A percentile compares a stretch with the other conserved stretches of the same genome.
Evolutionary conservation across 2,329 filamentous ascomycete genomes (phyloP).

Genomic region (Hortaea sp.): DNA sequence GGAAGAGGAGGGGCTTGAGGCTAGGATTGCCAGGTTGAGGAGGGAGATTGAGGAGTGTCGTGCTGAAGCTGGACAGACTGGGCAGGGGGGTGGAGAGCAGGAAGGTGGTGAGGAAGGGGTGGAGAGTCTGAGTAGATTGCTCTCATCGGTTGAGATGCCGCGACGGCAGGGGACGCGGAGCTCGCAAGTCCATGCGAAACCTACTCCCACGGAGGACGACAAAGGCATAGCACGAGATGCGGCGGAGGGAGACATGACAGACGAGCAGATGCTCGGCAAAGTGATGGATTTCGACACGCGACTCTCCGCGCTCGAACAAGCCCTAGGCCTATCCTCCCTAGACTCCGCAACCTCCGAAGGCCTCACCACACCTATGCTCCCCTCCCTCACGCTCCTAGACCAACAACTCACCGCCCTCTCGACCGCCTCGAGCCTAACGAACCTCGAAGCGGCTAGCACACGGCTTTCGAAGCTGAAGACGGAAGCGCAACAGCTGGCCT

Average conservation of each 20-base stretch:
- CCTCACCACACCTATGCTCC: conserved; percentile 60
- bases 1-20: conserved; percentile 65
- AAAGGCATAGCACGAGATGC: background rate
- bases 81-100: conserved; percentile 20
- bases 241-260: conserved; percentile 4
- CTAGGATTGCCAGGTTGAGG: conserved; percentile 70
- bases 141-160: conserved; percentile 52
- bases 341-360: conserved; percentile 52
- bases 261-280: conserved; percentile 59
- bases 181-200: background rate
- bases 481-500: conserved; percentile 63
- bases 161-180: background rate
- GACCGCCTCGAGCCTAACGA: conserved; percentile 59
- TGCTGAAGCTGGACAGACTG: conserved; percentile 6
- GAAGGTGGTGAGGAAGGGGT: conserved; percentile 44
- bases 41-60: conserved; percentile 64
- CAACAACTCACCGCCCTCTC: conserved; percentile 65
- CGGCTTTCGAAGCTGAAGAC: conserved; percentile 28
- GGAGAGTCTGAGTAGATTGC: conserved; percentile 59
- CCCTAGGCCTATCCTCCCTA: conserved; percentile 64
- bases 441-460: conserved; percentile 48
- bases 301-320: conserved; percentile 66
- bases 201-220: background rate
- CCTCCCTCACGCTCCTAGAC: conserved; percentile 69
- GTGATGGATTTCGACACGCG: conserved; percentile 81